Evolutionary conservation across 345 rosid species (phyloP), one percentile per base, ranked within the genome.

Genomic region (Rhodomyrtus tomentosa): DNA sequence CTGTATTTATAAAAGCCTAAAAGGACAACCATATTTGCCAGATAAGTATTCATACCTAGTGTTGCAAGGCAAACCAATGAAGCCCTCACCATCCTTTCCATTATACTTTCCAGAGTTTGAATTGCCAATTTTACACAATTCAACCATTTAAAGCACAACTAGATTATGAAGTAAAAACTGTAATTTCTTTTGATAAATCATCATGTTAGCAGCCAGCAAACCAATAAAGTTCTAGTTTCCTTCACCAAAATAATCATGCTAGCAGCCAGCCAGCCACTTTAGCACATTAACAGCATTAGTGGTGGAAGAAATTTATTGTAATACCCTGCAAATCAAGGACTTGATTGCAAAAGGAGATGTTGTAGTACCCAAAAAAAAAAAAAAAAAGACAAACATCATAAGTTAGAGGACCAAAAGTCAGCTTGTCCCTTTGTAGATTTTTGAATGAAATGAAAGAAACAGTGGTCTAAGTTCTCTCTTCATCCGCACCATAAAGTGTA

Each of bases 1-100:
- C 99, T 50, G 97, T 95, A 91, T 95, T 96, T 89, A 93, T 92
- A 90, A 93, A 95, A 82, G 91, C 93, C 98, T 96, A 89, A 82
- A 55, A 83, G 81, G 14, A 83, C 32, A 56, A 29, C 2, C 5
- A 48, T 10, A 62, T 83, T 29, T 58, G 2, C 18, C 20, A 42
- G 18, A 13, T 45, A 62, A 49, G 49, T 38, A 25, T 45, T 56
- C 42, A n/a, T 32, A 15, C 79, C 79, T 36, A 6, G 45, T 14
- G 10, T 68, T 36, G 79, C 79, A 68, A 68, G 25, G 25, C 24
- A 68, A 68, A 68, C 14, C 20, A 68, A 68, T 36, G 13, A 68
- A 3, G 3, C 45, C 79, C 36, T 32, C 79, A 68, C 45, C 76
- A 36, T 68, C 13, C 25, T 18, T 68, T 36, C 79, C 79, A 68